A percentile compares a stretch with the other conserved stretches of the same genome.
Conservation (phyloP, 1,284 basidiomycete genomes). For the Malassezia equina region DNA sequence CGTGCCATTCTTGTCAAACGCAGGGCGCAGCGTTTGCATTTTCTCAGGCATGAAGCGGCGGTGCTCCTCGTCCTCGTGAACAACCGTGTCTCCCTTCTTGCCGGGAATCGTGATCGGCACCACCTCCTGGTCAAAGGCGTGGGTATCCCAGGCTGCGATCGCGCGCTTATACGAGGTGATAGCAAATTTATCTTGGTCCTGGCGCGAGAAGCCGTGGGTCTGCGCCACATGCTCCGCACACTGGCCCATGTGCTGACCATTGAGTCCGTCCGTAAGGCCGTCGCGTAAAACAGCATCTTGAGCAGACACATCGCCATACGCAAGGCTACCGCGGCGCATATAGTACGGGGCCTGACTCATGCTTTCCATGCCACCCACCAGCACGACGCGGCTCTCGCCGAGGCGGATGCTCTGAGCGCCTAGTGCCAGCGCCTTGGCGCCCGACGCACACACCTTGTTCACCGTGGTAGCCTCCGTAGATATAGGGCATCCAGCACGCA, state of each 20-base stretch:
- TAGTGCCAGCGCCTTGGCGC: slow-evolving; percentile 51
- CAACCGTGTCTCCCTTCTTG: slow-evolving; percentile 69
- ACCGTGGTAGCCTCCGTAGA: slow-evolving; percentile 93
- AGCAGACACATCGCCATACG: slow-evolving; percentile 78
- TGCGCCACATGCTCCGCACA: slow-evolving; percentile 50
- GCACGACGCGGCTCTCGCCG: slow-evolving; percentile 49
- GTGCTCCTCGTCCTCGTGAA: slow-evolving; percentile 95
- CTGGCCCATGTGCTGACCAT: slow-evolving; percentile 34
- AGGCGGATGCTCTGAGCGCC: slow-evolving; percentile 50
- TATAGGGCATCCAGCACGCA: slow-evolving; percentile 77
- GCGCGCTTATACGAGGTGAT: slow-evolving; percentile 90
- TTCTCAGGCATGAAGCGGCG: slow-evolving; percentile 53
- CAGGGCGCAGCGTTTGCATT: slow-evolving; percentile 48
- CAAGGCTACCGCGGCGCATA: slow-evolving; percentile 65
- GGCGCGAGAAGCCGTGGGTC: slow-evolving; percentile 48
- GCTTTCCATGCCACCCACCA: slow-evolving; percentile 52
- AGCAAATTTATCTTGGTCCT: slow-evolving; percentile 57
- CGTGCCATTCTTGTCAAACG: slow-evolving; percentile 50
- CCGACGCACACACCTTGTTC: slow-evolving; percentile 59
- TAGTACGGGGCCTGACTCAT: slow-evolving; percentile 57
- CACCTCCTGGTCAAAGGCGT: slow-evolving; percentile 77
- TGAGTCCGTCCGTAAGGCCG: slow-evolving; percentile 57
- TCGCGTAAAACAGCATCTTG: slow-evolving; percentile 82
- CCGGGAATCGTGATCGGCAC: slow-evolving; percentile 65
- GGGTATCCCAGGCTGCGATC: slow-evolving; percentile 75